Conservation (phyloP, 805 yeast genomes). For the Ogataea pignaliae region DNA sequence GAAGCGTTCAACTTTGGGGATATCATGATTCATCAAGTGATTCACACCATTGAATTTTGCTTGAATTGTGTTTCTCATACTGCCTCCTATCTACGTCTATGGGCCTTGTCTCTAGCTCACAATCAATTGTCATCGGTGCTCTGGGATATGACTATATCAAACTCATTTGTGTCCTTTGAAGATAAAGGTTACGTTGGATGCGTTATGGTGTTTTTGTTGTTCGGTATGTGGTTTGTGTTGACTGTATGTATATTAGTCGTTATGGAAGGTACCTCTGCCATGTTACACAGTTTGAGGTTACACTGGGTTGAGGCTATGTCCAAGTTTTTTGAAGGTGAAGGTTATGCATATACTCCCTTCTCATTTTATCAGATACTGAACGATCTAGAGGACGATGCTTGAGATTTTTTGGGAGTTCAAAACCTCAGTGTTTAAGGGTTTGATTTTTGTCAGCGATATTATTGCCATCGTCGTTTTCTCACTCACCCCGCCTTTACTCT, state of each 20-base stretch:
- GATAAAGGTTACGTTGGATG: constrained; percentile 51
- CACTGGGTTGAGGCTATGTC: constrained; percentile 87
- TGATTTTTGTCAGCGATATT: too few species aligned
- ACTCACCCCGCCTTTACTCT: too few species aligned
- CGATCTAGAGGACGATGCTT: constrained; percentile 4
- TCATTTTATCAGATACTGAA: constrained; percentile 35
- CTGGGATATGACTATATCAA: constrained; percentile 71
- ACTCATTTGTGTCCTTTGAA: constrained; percentile 46
- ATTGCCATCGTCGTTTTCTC: too few species aligned
- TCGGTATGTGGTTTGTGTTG: constrained; percentile 72
- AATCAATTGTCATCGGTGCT: constrained; percentile 72
- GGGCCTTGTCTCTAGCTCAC: constrained; percentile 79
- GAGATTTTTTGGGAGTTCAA: too few species aligned
- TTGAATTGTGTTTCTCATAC: constrained; percentile 77
- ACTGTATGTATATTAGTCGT: constrained; percentile 66
- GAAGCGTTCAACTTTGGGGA: constrained; percentile 54
- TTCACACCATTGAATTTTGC: constrained; percentile 77
- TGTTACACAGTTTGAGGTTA: constrained; percentile 71
- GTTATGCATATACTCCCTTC: constrained; percentile 63
- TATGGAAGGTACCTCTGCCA: constrained; percentile 85
- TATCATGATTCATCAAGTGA: constrained; percentile 72
- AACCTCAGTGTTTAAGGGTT: too few species aligned
- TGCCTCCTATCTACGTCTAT: constrained; percentile 69
- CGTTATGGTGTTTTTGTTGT: constrained; percentile 52
- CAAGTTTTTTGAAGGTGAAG: constrained; percentile 75